Evolutionary conservation across 805 yeast genomes (phyloP).

Genomic region (Scheffersomyces amazonensis): DNA sequence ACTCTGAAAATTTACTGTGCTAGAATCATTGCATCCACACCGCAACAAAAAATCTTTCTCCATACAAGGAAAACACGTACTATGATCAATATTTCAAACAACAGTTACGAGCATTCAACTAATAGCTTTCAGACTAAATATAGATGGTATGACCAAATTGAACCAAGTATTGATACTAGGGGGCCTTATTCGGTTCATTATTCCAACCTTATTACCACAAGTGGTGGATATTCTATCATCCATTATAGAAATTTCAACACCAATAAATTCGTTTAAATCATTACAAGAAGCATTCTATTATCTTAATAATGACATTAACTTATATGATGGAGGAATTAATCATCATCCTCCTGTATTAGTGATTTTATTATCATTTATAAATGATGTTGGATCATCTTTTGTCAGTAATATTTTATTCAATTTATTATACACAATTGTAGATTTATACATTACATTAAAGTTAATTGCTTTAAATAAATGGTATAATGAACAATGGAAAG

Average conservation of each 20-base stretch:
- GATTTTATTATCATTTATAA: constrained; percentile 41
- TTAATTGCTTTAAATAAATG: constrained; percentile 50
- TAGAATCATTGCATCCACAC: constrained; percentile 5
- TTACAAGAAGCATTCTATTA: constrained; percentile 50
- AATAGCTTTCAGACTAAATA: no score
- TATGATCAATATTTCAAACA: no score
- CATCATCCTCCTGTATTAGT: constrained; percentile 83
- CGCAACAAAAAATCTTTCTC: neutral
- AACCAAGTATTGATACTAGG: constrained; percentile 22
- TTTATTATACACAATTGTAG: constrained; percentile 55
- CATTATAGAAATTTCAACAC: constrained; percentile 66
- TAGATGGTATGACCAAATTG: constrained; percentile 17
- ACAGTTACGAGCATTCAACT: no score
- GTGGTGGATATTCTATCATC: constrained; percentile 25
- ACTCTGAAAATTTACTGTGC: neutral
- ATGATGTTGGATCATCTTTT: constrained; percentile 16
- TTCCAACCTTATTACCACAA: constrained; percentile 34
- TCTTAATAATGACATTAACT: constrained; percentile 51
- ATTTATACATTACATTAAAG: constrained; percentile 53
- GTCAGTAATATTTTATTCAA: constrained; percentile 18
- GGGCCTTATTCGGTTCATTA: constrained; percentile 28
- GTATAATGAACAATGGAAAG: constrained; percentile 25
- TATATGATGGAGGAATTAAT: constrained; percentile 82
- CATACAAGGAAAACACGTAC: no score
- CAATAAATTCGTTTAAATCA: constrained; percentile 63